These are phyloP conservation scores for Sphagnum fallax DNA, from an alignment of 228 moss, liverwort and hornwort genomes.

Conservation along the genomic window DNA sequence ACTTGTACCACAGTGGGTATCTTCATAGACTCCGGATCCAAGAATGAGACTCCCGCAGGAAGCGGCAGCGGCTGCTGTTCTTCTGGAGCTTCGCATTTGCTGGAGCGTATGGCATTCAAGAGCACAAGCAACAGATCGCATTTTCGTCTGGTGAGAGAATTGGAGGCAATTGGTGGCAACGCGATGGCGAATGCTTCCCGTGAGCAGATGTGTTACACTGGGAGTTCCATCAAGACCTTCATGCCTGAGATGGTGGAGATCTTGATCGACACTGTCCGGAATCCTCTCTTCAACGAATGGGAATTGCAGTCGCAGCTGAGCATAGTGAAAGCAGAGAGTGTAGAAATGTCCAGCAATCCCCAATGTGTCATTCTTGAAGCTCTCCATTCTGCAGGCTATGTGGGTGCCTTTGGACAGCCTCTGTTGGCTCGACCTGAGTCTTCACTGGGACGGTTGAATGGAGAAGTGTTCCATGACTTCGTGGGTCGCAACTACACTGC, in stretches of 20 bases:
- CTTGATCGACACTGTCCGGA: constrained; percentile 10
- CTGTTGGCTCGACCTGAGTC: constrained; percentile 12
- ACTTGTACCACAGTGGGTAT: constrained; percentile 9
- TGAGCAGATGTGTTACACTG: constrained; percentile 17
- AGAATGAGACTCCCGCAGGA: constrained; percentile 7
- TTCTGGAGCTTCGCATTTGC: constrained; percentile 6
- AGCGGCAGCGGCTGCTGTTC: not conserved
- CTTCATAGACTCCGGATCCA: constrained; percentile 11
- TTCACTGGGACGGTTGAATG: constrained; percentile 2
- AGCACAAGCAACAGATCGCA: constrained; percentile 13
- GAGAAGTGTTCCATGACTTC: constrained; percentile 8
- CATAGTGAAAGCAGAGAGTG: constrained; percentile 16
- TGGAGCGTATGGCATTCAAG: constrained; percentile 20
- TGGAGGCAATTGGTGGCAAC: constrained; percentile 14
- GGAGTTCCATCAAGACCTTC: constrained; percentile 11
- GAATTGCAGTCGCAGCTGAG: constrained; percentile 12
- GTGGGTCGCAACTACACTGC: constrained; percentile 13
- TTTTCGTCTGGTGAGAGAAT: constrained; percentile 12
- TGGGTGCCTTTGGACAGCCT: constrained; percentile 11
- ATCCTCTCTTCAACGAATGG: constrained; percentile 16
- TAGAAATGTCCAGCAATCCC: constrained; percentile 10
- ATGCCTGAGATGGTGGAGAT: constrained; percentile 20
- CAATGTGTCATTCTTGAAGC: constrained; percentile 13
- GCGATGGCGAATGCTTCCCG: constrained; percentile 11
- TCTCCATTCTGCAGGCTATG: constrained; percentile 16